phyloP scores from a whole-genome alignment of 192 early-diverging fungal species.

The Coemansia interrupta region DNA sequence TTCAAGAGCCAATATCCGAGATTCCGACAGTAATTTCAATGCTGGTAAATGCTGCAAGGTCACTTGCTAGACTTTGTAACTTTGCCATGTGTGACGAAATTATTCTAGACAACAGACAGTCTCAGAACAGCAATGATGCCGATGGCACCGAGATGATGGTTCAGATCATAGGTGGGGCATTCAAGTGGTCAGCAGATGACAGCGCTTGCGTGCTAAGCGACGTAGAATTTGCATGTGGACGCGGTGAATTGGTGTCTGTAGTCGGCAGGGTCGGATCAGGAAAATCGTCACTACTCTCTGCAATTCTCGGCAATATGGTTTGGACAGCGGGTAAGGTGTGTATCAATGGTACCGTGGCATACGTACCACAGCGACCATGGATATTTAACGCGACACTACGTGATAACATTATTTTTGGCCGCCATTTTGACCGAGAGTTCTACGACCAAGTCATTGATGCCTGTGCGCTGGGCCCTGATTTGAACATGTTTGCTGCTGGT shows the following conservation, averaged over 20 bases:
- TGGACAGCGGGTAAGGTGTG: conserved; percentile 24
- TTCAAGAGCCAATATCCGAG: conserved; percentile 41
- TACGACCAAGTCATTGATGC: conserved; percentile 59
- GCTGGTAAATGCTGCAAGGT: conserved; percentile 39
- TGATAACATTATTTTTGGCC: conserved; percentile 69
- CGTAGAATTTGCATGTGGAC: conserved; percentile 38
- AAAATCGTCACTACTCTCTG: conserved; percentile 62
- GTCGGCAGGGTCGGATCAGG: conserved; percentile 64
- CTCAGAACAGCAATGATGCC: too few relatives aligned
- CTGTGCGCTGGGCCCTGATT: conserved; percentile 55
- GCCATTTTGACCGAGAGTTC: conserved; percentile 48
- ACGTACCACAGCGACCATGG: conserved; percentile 67
- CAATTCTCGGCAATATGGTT: conserved; percentile 58
- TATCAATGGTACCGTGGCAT: conserved; percentile 47
- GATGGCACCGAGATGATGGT: too few relatives aligned
- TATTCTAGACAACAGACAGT: too few relatives aligned
- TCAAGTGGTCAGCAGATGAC: conserved; percentile 55
- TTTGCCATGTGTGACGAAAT: conserved; percentile 6
- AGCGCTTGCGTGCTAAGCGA: conserved; percentile 25
- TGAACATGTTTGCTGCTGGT: conserved; percentile 58
- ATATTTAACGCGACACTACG: conserved; percentile 64
- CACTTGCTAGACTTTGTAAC: conserved; percentile 29
- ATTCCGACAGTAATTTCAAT: conserved; percentile 28
- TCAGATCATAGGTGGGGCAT: conserved; percentile 21
- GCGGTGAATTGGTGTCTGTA: conserved; percentile 58